phyloP scores from a whole-genome alignment of 352 stramenopile genomes.

The Phytophthora syringae region DNA sequence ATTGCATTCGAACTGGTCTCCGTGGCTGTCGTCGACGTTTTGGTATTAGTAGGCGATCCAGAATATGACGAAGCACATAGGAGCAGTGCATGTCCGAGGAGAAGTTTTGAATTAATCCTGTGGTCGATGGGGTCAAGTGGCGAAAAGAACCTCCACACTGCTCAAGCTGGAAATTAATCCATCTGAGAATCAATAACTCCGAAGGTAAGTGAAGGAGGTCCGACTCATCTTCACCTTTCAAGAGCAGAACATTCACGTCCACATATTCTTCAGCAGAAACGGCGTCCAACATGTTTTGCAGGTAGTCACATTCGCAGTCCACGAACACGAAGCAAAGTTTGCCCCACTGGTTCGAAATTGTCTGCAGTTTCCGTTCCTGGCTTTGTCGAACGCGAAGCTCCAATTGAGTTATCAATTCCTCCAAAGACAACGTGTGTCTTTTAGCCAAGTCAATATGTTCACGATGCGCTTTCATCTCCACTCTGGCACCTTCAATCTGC shows the following conservation, averaged over 20 bases:
- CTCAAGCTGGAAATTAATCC: conserved; percentile 73
- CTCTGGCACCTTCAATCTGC: conserved; percentile 59
- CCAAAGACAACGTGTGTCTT: conserved; percentile 58
- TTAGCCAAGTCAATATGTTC: conserved; percentile 71
- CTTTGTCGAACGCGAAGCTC: conserved; percentile 54
- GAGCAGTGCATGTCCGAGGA: conserved; percentile 66
- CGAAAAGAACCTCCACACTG: conserved; percentile 43
- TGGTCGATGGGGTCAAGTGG: conserved; percentile 22
- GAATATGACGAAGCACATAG: conserved; percentile 63
- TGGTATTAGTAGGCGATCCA: conserved; percentile 43
- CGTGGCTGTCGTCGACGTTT: conserved; percentile 11
- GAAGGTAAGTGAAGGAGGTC: conserved; percentile 58
- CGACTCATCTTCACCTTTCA: conserved; percentile 61
- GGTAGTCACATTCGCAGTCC: conserved; percentile 53
- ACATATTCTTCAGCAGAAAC: conserved; percentile 49
- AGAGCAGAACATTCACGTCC: conserved; percentile 47
- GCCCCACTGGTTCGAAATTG: conserved; percentile 72
- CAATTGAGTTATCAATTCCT: conserved; percentile 61
- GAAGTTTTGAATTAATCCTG: conserved; percentile 74
- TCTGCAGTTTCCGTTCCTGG: conserved; percentile 66
- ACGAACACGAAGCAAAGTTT: conserved; percentile 65
- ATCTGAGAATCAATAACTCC: conserved; percentile 69
- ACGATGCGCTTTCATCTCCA: conserved; percentile 52
- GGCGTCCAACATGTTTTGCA: conserved; percentile 69
- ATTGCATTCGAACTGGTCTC: conserved; percentile 16